Evolutionary conservation across 1,284 basidiomycete species (phyloP), one percentile per base, ranked within the genome.

Genomic region (Phellinidium pouzarii): DNA sequence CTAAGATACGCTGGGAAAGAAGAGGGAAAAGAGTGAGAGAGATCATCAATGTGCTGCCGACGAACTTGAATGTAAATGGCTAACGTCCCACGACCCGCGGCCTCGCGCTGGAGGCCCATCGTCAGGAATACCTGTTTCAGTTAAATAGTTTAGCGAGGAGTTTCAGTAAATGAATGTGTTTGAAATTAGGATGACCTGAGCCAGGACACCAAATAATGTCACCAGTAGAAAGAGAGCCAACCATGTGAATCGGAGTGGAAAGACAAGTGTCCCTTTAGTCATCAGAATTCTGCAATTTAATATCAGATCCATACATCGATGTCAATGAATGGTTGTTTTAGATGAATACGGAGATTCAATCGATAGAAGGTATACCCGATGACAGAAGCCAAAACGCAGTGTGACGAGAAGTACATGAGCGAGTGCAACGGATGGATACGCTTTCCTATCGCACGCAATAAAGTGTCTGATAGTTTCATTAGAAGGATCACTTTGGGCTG

Each of bases 361-460:
- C 20, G 14, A 14, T 4, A 31, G 72, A 51, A 58, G 23, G 22
- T 25, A 34, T 26, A 80, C 80, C 66, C 75, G 56, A 80, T 54
- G 9, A 68, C 64, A 1, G 78, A 74, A 1, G 77, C 75, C 36
- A 86, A 64, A 2, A 82, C 74, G 55, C 79, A 83, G 60, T 80
- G 74, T 20, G 76, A 66, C 0, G 86, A 80, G 62, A 88, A 90
- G 53, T 77, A 82, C 3, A 75, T 72, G 56, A 90, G 73, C 17
- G 77, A 75, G 62, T 91, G 88, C 51, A 91, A 67, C 0, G 86
- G 73, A 59, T 87, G 83, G 3, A 86, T 86, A 0, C 81, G 76
- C 56, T 77, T 81, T 1, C 88, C 88, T 25, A 91, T 84, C 5
- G 79, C 79, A 3, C 85, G 76, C 31, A 91, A 78, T 0, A 78